Evolutionary conservation across 441 rosid species (phyloP).

Genomic region (Rhodomyrtus psidioides): DNA sequence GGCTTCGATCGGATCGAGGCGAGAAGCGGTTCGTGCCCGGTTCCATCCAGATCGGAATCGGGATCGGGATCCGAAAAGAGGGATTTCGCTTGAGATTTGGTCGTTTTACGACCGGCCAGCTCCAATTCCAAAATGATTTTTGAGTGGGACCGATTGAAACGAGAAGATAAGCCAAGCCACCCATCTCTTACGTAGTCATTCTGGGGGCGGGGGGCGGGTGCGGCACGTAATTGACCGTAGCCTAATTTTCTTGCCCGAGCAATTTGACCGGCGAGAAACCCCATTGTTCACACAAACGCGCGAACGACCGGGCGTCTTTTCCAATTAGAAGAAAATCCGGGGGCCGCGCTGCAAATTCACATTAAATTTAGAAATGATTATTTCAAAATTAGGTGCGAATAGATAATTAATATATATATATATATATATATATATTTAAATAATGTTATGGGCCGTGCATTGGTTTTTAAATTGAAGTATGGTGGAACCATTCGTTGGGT

Average conservation of each 20-base stretch:
- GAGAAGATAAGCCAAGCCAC: background rate
- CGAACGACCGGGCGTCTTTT: background rate
- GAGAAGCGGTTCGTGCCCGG: fast-evolving
- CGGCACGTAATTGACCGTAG: background rate
- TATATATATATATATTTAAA: too few relatives aligned
- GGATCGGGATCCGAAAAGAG: too few relatives aligned
- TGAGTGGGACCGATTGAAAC: background rate
- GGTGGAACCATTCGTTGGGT: background rate
- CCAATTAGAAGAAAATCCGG: background rate
- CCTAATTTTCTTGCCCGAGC: background rate
- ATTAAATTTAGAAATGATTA: background rate
- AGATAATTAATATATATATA: too few relatives aligned
- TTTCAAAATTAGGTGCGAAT: background rate
- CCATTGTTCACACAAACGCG: background rate
- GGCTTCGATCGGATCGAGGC: background rate
- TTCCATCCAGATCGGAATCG: fast-evolving
- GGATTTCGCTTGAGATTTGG: background rate
- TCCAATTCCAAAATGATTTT: background rate
- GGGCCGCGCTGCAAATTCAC: background rate
- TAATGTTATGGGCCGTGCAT: background rate
- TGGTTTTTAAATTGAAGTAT: background rate
- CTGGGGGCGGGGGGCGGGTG: too few relatives aligned
- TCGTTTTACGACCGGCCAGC: too few relatives aligned
- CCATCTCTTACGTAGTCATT: background rate
- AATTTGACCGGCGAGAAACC: background rate